A percentile compares a stretch with the other conserved stretches of the same genome.
These are phyloP conservation scores for Arachis monticola DNA, from an alignment of 331 rosid species.

Conservation along the genomic window DNA sequence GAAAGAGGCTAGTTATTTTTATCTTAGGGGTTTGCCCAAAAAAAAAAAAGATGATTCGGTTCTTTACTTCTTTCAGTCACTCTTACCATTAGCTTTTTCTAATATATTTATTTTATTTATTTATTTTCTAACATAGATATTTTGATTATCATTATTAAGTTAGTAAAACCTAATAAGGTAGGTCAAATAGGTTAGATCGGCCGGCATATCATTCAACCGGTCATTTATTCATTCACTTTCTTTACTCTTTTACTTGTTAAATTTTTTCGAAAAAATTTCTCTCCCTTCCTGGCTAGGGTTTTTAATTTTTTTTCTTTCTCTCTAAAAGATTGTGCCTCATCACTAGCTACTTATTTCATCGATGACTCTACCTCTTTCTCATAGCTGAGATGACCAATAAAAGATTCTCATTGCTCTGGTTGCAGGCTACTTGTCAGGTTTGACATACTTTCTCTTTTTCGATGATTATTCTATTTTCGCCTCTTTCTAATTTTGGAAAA, in stretches of 20 bases:
- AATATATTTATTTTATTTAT: not conserved
- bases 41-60: conserved; percentile 55
- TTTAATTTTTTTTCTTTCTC: not conserved
- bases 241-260: not conserved
- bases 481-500: conserved; percentile 47
- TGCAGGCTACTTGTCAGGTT: conserved; percentile 37
- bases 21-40: conserved; percentile 55
- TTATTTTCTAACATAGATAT: not conserved
- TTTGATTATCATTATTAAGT: not conserved
- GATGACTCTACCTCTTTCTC: conserved; percentile 10
- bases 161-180: not conserved
- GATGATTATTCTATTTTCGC: not conserved
- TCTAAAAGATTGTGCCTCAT: not conserved
- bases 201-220: conserved; percentile 21
- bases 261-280: not conserved
- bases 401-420: not conserved
- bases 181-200: conserved; percentile 12
- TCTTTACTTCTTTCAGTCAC: conserved; percentile 28
- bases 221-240: not conserved
- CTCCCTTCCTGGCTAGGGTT: conserved; percentile 49
- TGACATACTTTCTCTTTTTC: not conserved
- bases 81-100: conserved; percentile 28
- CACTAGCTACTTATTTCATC: not conserved
- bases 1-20: conserved; percentile 44
- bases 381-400: conserved; percentile 7